Conservation (phyloP, 192 early-diverging fungal genomes). For the Podila epigama region DNA sequence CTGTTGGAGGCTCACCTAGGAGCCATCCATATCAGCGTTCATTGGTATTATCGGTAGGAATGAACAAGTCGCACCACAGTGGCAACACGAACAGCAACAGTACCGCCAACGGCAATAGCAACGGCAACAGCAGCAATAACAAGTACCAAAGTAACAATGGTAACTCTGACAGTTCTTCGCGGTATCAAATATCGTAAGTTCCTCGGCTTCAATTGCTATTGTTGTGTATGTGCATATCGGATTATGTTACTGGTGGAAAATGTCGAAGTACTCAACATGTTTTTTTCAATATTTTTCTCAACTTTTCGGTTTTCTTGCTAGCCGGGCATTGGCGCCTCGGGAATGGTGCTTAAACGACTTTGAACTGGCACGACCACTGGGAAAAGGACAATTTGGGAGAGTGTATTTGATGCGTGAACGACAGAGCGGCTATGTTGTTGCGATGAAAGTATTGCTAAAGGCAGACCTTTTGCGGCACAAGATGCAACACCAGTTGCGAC, state of each 20-base stretch:
- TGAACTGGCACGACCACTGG: constrained; percentile 87
- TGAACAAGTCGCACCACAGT: too few relatives aligned
- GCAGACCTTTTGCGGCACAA: constrained; percentile 74
- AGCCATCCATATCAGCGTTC: constrained; percentile 36
- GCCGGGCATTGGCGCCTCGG: constrained; percentile 12
- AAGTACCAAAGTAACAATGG: too few relatives aligned
- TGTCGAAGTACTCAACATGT: too few relatives aligned
- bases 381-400: constrained; percentile 96
- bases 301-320: neutral
- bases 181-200: too few relatives aligned
- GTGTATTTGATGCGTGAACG: constrained; percentile 94
- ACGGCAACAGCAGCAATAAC: neutral
- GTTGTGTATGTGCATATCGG: too few relatives aligned
- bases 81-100: neutral
- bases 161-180: too few relatives aligned
- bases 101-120: neutral
- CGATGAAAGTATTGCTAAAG: constrained; percentile 93
- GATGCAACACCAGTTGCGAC: constrained; percentile 88
- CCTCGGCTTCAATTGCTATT: too few relatives aligned
- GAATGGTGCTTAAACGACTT: constrained; percentile 82
- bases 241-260: too few relatives aligned
- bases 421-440: constrained; percentile 84
- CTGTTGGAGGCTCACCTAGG: constrained; percentile 20
- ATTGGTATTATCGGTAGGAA: constrained; percentile 9
- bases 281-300: neutral